Evolutionary conservation across 139 green algal genomes (phyloP), one percentile per base, ranked within the genome.

Genomic region (Tetradesmus obliquus): DNA sequence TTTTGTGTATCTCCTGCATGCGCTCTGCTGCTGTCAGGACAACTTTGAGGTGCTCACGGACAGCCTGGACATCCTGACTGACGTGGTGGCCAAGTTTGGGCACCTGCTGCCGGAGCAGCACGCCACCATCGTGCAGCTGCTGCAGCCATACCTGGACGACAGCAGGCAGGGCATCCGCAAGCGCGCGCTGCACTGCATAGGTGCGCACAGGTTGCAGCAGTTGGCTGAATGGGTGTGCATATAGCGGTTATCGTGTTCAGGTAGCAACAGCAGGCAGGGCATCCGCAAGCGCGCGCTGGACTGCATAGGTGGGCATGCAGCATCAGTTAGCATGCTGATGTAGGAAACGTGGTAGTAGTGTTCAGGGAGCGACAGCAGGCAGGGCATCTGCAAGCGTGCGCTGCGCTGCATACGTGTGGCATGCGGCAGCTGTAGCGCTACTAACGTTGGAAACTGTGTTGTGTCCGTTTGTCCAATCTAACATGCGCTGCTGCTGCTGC

Each of bases 61-160:
- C 55, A 94, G 95, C 89, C 89, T 99, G 86, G 97, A 99, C 90
- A 95, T 99, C 84, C 93, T 97, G 85, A 87, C 89, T n/a, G 96
- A 97, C 12, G 83, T 98, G 22, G 55, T 97, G 8, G 60, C 69
- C 6, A 93, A 93, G 45, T 97, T 97, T 93, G 97, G 97, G 3
- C 81, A 69, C 24, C 69, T 97, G 22, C 88, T 98, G 82, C 86
- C 57, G 9, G 79, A 82, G 3, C 92, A 96, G 82, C 94, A 94
- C 17, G 82, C 76, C 4, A 85, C 86, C 17, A 90, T 99, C 7
- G 93, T 93, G 22, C 91, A 91, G 20, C 87, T 84, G 12, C 93
- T 99, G 69, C 91, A 99, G 84, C 88, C 88, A 2, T 91, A 96
- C 79, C 93, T 99, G 71, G 96, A 96, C 12, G 95, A 96, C 55